Base-by-base conservation (phyloP, 352 stramenopile genomes). In the Plasmopara muralis region DNA sequence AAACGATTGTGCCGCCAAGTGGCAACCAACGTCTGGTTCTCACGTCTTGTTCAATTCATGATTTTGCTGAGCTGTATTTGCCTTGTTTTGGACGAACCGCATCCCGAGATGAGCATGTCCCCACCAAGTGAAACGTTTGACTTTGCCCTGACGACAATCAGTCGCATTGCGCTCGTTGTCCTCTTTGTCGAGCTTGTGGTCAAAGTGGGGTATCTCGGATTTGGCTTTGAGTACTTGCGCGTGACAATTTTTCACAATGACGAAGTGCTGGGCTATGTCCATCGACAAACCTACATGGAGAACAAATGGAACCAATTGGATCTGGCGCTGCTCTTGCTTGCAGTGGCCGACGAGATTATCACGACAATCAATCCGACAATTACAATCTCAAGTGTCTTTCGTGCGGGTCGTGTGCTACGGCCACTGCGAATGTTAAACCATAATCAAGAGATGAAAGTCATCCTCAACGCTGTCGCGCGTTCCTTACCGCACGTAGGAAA, bases 301-400 rank as follows among this genome's bases (percentile, higher is more conserved):
- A 68, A 87, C 54, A 56, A 51, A 18, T 90, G 80, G 80, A 90
- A 90, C 55, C 80, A 87, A 44, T 69, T 90, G 8, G 80, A 89
- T 58, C 61, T 83, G 4, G 55, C 66, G 6, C 43, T 90, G 25
- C 64, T 90, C n/a, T 18, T 80, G 6, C 53, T 89, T 30, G 70
- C 80, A 5, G 20, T 81, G 14, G 53, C 62, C 13, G 80, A 91
- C 51, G 78, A 86, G 42, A 48, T 79, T 39, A 74, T 87, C 45
- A 77, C 64, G 5, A 55, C 57, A 3, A 53, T 70, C 28, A 68
- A 82, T 45, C 63, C 68, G 9, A 62, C 58, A 9, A 51, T 87
- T 18, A 70, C 68, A 6, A 31, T 53, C 2, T 76, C 74, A 5
- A 76, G 74, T 7, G 72, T 87, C n/a, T 85, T 91, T 28, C 76